Percentiles rank a stretch among this genome's conserved stretches.
phyloP scores from a whole-genome alignment of 352 stramenopile genomes.

The Phytophthora brassicae region DNA sequence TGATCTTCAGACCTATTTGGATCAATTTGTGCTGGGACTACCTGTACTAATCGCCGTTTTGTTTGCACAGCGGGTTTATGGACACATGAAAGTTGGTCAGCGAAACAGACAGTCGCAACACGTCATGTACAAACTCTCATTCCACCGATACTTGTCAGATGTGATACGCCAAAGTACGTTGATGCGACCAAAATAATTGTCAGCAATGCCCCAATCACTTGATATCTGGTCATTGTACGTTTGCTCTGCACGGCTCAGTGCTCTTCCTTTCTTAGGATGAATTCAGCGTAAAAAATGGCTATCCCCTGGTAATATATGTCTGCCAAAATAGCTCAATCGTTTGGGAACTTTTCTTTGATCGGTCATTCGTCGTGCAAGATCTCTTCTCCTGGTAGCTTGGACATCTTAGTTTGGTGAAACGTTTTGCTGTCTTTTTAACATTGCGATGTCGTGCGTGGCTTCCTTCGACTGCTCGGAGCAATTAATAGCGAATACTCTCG shows the following conservation, averaged over 20 bases:
- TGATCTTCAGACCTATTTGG: not conserved
- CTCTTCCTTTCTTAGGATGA: not conserved
- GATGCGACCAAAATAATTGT: conserved; percentile 24
- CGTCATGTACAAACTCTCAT: conserved; percentile 9
- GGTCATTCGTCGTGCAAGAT: not conserved
- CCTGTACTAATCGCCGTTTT: not conserved
- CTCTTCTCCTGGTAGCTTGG: not conserved
- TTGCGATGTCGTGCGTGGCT: conserved; percentile 6
- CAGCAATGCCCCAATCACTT: conserved; percentile 18
- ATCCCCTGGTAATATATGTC: conserved; percentile 5
- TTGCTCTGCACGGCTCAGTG: not conserved
- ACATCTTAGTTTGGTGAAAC: not conserved
- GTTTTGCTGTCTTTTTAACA: conserved; percentile 5
- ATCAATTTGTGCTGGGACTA: not conserved
- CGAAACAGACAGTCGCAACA: not conserved
- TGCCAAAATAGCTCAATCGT: not conserved
- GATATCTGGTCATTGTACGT: conserved; percentile 15
- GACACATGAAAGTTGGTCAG: conserved; percentile 1
- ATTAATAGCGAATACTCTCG: conserved; percentile 4
- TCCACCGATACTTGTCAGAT: conserved; percentile 15
- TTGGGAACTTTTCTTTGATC: not conserved
- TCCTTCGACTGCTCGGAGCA: conserved; percentile 1
- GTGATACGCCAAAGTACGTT: conserved; percentile 14
- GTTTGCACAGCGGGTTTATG: not conserved
- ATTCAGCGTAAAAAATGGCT: not conserved